Evolutionary conservation across 176 grass and related monocot genomes (phyloP).

Genomic region (Cenchrus purpureus): DNA sequence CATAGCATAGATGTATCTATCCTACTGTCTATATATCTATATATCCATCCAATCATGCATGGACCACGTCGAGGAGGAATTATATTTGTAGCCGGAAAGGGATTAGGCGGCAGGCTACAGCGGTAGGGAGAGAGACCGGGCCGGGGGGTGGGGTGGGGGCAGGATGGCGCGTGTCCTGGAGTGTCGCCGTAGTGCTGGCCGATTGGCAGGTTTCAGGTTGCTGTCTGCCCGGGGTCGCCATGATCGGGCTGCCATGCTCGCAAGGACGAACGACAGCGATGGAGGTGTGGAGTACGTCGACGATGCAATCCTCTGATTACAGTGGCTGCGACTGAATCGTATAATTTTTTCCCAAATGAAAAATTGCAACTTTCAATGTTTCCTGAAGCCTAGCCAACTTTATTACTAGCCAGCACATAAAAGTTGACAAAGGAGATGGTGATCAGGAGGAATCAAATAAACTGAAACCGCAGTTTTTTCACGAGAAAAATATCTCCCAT

Average conservation of each 20-base stretch:
- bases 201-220: conserved; percentile 52
- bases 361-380: background rate
- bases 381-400: background rate
- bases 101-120: background rate
- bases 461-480: too few species aligned
- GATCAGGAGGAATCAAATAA: background rate
- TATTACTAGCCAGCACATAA: background rate
- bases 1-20: conserved; percentile 6
- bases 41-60: conserved; percentile 27
- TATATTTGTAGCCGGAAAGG: conserved; percentile 30
- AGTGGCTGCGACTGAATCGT: background rate
- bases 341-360: background rate
- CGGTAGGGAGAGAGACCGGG: background rate
- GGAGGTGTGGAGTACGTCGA: background rate
- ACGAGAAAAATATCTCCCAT: background rate
- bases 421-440: background rate
- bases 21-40: background rate
- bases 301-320: background rate
- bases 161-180: conserved; percentile 33
- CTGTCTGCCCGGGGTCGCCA: conserved; percentile 45
- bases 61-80: conserved; percentile 22
- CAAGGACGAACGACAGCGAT: background rate
- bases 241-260: conserved; percentile 7
- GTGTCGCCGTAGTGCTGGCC: conserved; percentile 49
- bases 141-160: background rate